phyloP scores from a whole-genome alignment of 2,329 filamentous ascomycete genomes.

The Sporothrix schenckii region DNA sequence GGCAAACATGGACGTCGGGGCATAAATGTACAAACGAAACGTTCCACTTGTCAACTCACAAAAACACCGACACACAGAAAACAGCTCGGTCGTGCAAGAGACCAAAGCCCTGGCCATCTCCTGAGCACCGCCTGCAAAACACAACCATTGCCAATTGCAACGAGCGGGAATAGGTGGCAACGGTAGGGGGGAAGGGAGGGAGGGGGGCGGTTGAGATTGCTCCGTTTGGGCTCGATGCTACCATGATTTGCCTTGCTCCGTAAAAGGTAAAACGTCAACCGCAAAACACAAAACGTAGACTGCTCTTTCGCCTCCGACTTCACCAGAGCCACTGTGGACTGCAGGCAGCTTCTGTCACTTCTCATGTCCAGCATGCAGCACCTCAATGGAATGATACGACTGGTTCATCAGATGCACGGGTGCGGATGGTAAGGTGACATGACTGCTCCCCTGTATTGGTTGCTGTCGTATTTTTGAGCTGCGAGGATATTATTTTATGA shows the following conservation, averaged over 20 bases:
- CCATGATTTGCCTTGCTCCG: background rate
- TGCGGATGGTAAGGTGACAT: background rate
- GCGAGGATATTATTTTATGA: background rate
- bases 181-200: background rate
- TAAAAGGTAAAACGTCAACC: background rate
- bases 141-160: constrained; percentile 11
- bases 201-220: background rate
- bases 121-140: background rate
- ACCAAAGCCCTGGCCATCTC: background rate
- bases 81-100: background rate
- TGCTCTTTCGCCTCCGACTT: background rate
- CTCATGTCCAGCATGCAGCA: background rate
- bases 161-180: constrained; percentile 2
- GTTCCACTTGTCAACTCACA: constrained; percentile 2
- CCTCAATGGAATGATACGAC: background rate
- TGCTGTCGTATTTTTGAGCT: background rate
- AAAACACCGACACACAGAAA: background rate
- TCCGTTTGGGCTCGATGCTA: constrained; percentile 16
- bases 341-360: background rate
- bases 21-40: constrained; percentile 7
- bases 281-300: background rate
- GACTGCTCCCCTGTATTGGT: background rate
- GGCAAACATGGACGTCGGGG: background rate
- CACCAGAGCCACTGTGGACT: background rate
- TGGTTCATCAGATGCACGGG: background rate